Evolutionary conservation across 495 filamentous ascomycete species (phyloP).

Genomic region (Penicillium verhagenii): DNA sequence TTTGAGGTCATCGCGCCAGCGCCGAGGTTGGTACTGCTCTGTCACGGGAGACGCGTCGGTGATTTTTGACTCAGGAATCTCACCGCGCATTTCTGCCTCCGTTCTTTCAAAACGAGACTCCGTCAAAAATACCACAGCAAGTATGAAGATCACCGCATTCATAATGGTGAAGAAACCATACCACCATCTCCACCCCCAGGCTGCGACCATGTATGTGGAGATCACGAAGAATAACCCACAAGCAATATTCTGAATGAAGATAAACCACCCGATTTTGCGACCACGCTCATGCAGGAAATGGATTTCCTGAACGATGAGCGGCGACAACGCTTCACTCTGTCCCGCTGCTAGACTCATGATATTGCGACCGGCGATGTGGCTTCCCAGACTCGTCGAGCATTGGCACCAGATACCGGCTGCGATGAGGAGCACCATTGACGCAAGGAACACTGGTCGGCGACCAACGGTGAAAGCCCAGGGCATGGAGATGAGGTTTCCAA

Average conservation of each 20-base stretch:
- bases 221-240: slow-evolving; percentile 16
- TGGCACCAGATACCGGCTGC: slow-evolving; percentile 24
- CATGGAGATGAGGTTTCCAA: slow-evolving; percentile 28
- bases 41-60: background rate
- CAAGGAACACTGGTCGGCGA: slow-evolving; percentile 25
- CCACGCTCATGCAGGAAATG: slow-evolving; percentile 23
- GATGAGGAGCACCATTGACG: slow-evolving; percentile 20
- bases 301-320: slow-evolving; percentile 25
- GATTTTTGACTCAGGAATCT: background rate
- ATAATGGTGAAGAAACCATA: slow-evolving; percentile 22
- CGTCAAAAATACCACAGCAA: slow-evolving; percentile 11
- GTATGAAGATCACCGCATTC: slow-evolving; percentile 11
- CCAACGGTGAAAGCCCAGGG: slow-evolving; percentile 21
- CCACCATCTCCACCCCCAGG: slow-evolving; percentile 26
- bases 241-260: slow-evolving; percentile 17
- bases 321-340: slow-evolving; percentile 26
- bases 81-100: slow-evolving; percentile 6
- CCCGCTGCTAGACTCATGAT: slow-evolving; percentile 28
- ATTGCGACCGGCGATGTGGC: slow-evolving; percentile 27
- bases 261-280: slow-evolving; percentile 21
- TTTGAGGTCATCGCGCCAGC: slow-evolving; percentile 15
- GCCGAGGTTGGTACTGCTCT: slow-evolving; percentile 12
- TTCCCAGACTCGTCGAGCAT: slow-evolving; percentile 14
- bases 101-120: slow-evolving; percentile 17
- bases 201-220: slow-evolving; percentile 17